Evolutionary conservation across 2,329 filamentous ascomycete species (phyloP), one percentile per base, ranked within the genome.

Genomic region (Nigrograna mackinnonii): DNA sequence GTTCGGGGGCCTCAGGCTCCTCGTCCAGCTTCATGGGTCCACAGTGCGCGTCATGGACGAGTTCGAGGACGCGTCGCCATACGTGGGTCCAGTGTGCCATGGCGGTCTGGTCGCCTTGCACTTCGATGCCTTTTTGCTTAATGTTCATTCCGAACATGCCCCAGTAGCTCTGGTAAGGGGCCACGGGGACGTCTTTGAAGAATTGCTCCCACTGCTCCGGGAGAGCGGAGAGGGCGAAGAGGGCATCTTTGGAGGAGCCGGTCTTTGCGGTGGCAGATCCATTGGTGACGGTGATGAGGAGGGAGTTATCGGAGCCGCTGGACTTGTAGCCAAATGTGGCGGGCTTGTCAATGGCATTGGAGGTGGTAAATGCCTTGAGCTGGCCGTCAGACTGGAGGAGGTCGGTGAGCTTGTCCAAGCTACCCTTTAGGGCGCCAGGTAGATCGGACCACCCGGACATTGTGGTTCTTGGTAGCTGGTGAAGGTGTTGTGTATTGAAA

Each of bases 131-230:
- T 39, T 75, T 61, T 45, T 79, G 75, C 44, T 76, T 75, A 55
- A 72, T 70, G 47, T 73, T 77, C 75, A 76, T 73, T 18, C 70
- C 70, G 37, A 71, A 69, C 67, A 66, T 67, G 54, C 68, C 68
- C 71, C 71, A 74, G 49, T 73, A 75, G 42, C 68, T 71, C 43
- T 75, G 71, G 44, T 75, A 73, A 12, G 72, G 71, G 52, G 64
- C 65, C 1, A 62, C 66, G 4, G 71, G 72, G 1, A 71, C 67
- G 22, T 64, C 59, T 43, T 73, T 66, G 61, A 74, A 73, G 55
- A 72, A 72, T 35, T 72, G 60, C 49, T 73, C 65, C 72, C 72
- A 75, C 58, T 75, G 71, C 46, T 74, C 69, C 3, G 72, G 69
- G 2, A 70, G 55, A 9, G 72, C 72, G 16, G 62, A 66, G 4